phyloP scores from a whole-genome alignment of 176 grass and related monocot species.

The Guadua angustifolia region DNA sequence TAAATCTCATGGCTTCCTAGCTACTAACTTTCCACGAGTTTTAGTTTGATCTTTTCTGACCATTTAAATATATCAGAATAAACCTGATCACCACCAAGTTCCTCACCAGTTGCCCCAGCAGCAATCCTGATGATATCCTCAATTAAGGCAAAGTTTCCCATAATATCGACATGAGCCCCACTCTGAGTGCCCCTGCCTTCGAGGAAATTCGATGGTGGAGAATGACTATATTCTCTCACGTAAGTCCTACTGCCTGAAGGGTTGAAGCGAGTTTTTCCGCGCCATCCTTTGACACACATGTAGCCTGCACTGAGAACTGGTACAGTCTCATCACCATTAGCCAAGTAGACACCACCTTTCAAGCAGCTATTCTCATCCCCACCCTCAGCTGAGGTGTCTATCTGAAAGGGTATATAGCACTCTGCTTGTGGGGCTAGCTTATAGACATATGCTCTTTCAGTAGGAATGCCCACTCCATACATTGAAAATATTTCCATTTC shows the following conservation, averaged over 20 bases:
- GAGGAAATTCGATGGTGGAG: constrained; percentile 78
- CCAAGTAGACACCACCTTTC: constrained; percentile 81
- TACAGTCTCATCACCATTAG: constrained; percentile 93
- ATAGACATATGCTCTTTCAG: constrained; percentile 97
- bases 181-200: constrained; percentile 96
- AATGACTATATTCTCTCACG: constrained; percentile 80
- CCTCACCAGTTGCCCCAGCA: constrained; percentile 80
- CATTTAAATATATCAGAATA: constrained; percentile 94
- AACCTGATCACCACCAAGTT: constrained; percentile 81
- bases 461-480: constrained; percentile 97
- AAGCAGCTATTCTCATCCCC: constrained; percentile 74
- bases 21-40: constrained; percentile 41
- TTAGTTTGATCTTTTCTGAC: constrained; percentile 83
- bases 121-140: constrained; percentile 95
- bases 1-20: background rate
- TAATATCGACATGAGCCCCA: constrained; percentile 96
- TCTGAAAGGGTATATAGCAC: constrained; percentile 94
- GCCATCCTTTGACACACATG: constrained; percentile 97
- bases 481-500: constrained; percentile 98
- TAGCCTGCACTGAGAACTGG: constrained; percentile 86
- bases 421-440: constrained; percentile 73
- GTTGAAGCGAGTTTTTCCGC: constrained; percentile 92
- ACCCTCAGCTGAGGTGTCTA: constrained; percentile 76
- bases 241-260: constrained; percentile 85
- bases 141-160: constrained; percentile 96